phyloP scores from a whole-genome alignment of 768 basidiomycete species.

The Pseudohyphozyma bogoriensis region DNA sequence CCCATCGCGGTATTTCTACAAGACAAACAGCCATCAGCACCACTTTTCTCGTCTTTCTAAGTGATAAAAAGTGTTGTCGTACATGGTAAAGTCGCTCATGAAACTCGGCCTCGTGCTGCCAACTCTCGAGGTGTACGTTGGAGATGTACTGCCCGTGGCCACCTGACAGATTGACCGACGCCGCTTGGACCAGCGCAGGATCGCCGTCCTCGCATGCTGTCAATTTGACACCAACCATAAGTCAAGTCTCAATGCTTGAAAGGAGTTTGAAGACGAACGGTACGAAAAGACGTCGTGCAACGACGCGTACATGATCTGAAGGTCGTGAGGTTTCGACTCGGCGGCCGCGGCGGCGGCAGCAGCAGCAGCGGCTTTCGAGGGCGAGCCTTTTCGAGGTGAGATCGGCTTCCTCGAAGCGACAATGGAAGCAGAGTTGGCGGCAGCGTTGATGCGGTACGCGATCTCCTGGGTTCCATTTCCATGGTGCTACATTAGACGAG shows the following conservation, averaged over 20 bases:
- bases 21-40: too few species aligned
- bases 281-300: slow-evolving; percentile 70
- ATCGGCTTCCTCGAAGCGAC: too few species aligned
- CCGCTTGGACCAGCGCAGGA: slow-evolving; percentile 64
- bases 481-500: slow-evolving; percentile 34
- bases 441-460: slow-evolving; percentile 68
- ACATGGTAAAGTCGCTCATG: slow-evolving; percentile 60
- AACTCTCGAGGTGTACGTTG: slow-evolving; percentile 71
- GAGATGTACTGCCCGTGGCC: slow-evolving; percentile 79
- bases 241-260: neutral
- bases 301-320: slow-evolving; percentile 75
- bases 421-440: slow-evolving; percentile 37
- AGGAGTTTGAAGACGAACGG: slow-evolving; percentile 3
- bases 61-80: too few species aligned
- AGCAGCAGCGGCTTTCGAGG: slow-evolving; percentile 37
- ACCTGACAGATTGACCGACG: slow-evolving; percentile 67
- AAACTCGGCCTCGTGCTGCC: slow-evolving; percentile 62
- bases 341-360: slow-evolving; percentile 26
- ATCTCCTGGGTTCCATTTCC: slow-evolving; percentile 93
- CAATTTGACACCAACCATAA: too few species aligned
- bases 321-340: slow-evolving; percentile 40
- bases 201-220: slow-evolving; percentile 60
- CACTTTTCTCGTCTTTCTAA: too few species aligned
- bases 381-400: slow-evolving; percentile 21
- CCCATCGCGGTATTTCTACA: slow-evolving; percentile 46